These are phyloP conservation scores for Lentinula edodes DNA, from an alignment of 768 basidiomycete species.

Conservation along the genomic window DNA sequence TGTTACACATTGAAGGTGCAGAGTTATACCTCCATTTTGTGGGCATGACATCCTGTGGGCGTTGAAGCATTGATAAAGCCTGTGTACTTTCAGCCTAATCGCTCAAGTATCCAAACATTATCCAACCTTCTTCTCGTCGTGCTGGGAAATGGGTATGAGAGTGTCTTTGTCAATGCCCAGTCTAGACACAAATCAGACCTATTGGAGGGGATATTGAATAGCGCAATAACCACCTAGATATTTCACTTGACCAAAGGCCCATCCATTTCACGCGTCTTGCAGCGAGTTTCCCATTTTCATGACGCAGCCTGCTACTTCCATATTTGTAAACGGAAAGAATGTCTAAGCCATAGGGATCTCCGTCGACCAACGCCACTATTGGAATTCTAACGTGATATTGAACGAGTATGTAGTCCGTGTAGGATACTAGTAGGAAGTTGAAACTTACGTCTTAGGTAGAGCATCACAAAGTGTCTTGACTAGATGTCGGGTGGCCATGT, in stretches of 20 bases:
- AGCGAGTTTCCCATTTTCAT: constrained; percentile 66
- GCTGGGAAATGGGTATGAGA: constrained; percentile 61
- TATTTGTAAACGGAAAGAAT: constrained; percentile 85
- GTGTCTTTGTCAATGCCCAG: constrained; percentile 53
- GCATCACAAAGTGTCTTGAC: constrained; percentile 66
- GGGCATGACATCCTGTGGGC: constrained; percentile 38
- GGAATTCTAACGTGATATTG: constrained; percentile 49
- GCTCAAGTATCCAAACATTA: neutral
- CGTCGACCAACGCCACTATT: constrained; percentile 78
- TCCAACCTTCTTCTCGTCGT: constrained; percentile 72
- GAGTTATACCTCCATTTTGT: constrained; percentile 56
- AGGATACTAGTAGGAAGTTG: neutral
- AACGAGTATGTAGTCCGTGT: neutral
- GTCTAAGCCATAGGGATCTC: constrained; percentile 88
- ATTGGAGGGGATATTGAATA: too few species aligned
- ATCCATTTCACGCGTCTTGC: constrained; percentile 73
- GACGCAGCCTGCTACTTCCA: constrained; percentile 67
- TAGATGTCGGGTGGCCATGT: constrained; percentile 84
- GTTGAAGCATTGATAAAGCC: constrained; percentile 61
- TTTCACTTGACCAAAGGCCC: constrained; percentile 69
- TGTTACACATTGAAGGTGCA: neutral
- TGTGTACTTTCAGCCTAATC: constrained; percentile 18
- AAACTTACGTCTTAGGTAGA: constrained; percentile 51
- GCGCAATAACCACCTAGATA: constrained; percentile 43
- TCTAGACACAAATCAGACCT: constrained; percentile 26